These are phyloP conservation scores for Theileria sp. DNA, from an alignment of 169 alveolate species.

Conservation along the genomic window DNA sequence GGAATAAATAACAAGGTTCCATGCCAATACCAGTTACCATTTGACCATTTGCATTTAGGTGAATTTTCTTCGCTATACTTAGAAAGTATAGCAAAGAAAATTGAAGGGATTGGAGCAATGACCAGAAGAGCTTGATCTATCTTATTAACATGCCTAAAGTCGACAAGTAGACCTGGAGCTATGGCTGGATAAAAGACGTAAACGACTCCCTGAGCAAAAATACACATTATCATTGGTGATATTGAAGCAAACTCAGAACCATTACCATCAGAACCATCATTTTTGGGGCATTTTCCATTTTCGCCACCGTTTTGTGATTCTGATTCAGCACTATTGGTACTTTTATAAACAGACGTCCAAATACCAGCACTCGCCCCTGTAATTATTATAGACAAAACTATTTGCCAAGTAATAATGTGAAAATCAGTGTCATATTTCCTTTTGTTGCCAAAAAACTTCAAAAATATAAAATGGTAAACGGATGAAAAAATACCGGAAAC, in stretches of 20 bases:
- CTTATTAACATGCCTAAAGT: conserved; percentile 1
- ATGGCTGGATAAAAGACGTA: conserved; percentile 19
- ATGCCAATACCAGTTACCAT: not conserved
- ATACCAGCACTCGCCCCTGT: not conserved
- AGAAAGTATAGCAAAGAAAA: not conserved
- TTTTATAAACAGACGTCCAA: conserved; percentile 2
- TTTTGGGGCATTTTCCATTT: not conserved
- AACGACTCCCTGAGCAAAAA: conserved; percentile 2
- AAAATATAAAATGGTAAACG: conserved; percentile 7
- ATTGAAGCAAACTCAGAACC: not conserved
- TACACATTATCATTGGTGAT: conserved; percentile 14
- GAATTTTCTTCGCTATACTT: not conserved
- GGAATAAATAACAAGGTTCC: conserved; percentile 6
- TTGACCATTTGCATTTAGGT: not conserved
- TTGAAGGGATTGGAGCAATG: not conserved
- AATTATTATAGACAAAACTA: not conserved
- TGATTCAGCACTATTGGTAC: not conserved
- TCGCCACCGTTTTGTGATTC: not conserved
- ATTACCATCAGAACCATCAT: not conserved
- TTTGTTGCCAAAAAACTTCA: not conserved
- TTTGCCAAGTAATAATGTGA: not conserved
- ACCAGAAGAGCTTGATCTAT: conserved; percentile 5
- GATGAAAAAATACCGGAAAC: conserved; percentile 9
- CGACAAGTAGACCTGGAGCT: not conserved
- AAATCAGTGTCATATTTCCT: not conserved